A percentile compares a stretch with the other conserved stretches of the same genome.
Conservation (phyloP, 495 filamentous ascomycete genomes). For the Rhizodiscina lignyota region DNA sequence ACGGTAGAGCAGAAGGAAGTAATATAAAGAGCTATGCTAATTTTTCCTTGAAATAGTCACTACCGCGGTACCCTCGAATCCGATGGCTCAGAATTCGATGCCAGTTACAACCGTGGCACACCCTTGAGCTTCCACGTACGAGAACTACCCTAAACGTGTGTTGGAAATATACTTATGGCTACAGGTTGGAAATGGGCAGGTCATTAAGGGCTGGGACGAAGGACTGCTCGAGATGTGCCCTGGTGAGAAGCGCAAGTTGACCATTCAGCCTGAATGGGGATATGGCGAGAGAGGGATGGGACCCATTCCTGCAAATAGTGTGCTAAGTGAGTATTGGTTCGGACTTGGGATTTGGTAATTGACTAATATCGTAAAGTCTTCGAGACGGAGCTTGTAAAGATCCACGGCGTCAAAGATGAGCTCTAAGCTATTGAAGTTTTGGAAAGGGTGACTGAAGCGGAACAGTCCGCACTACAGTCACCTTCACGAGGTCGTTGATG, state of each 20-base stretch:
- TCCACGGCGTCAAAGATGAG: conserved; percentile 20
- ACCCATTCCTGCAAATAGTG: conserved; percentile 22
- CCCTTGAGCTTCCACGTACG: conserved; percentile 23
- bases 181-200: conserved; percentile 27
- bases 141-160: too few relatives aligned
- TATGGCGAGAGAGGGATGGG: conserved; percentile 22
- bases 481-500: too few relatives aligned
- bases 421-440: too few relatives aligned
- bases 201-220: conserved; percentile 30
- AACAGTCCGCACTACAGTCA: too few relatives aligned
- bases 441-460: too few relatives aligned
- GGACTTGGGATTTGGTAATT: not conserved
- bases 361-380: conserved; percentile 14
- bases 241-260: conserved; percentile 26
- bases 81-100: conserved; percentile 23
- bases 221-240: conserved; percentile 26
- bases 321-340: conserved; percentile 10
- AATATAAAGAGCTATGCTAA: too few relatives aligned
- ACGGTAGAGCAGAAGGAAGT: too few relatives aligned
- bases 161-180: too few relatives aligned
- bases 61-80: conserved; percentile 26
- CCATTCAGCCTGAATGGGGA: conserved; percentile 24
- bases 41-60: too few relatives aligned
- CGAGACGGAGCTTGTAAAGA: conserved; percentile 24
- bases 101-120: conserved; percentile 26